These are phyloP conservation scores for Mediolabrus comicus DNA, from an alignment of 108 stramenopile species.

Conservation along the genomic window DNA sequence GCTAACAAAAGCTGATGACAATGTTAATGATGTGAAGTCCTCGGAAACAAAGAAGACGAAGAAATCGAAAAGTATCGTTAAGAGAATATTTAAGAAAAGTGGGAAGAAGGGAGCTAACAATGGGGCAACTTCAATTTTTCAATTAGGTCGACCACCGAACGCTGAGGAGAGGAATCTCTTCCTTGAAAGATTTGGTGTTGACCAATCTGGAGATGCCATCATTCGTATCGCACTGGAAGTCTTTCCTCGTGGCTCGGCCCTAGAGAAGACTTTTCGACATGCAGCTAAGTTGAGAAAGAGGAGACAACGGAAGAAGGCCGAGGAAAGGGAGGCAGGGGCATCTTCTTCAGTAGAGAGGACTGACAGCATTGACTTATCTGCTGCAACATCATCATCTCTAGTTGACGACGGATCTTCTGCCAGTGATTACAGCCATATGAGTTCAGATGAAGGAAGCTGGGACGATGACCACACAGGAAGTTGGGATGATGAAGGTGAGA, in stretches of 20 bases:
- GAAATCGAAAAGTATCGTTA: conserved; percentile 14
- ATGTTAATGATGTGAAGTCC: not conserved
- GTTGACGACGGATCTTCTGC: not conserved
- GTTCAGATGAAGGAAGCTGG: conserved; percentile 4
- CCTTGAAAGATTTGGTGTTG: conserved; percentile 25
- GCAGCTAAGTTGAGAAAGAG: conserved; percentile 1
- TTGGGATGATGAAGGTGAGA: conserved; percentile 6
- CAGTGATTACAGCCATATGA: not conserved
- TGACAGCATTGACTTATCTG: not conserved
- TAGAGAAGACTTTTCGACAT: conserved; percentile 28
- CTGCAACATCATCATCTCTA: not conserved
- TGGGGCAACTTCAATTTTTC: conserved; percentile 18
- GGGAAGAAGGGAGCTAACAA: not conserved
- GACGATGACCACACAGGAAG: not conserved
- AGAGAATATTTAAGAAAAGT: conserved; percentile 16
- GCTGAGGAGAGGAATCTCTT: conserved; percentile 15
- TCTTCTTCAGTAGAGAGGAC: not conserved
- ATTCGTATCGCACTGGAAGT: conserved; percentile 32
- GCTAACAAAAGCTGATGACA: not conserved
- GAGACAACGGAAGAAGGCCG: not conserved
- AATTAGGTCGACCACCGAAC: conserved; percentile 31
- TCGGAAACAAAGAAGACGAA: not conserved
- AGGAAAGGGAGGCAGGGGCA: not conserved
- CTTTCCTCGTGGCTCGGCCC: conserved; percentile 32
- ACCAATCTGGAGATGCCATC: conserved; percentile 25